Evolutionary conservation across 495 filamentous ascomycete genomes (phyloP).

Genomic region (Penicillium parvum): DNA sequence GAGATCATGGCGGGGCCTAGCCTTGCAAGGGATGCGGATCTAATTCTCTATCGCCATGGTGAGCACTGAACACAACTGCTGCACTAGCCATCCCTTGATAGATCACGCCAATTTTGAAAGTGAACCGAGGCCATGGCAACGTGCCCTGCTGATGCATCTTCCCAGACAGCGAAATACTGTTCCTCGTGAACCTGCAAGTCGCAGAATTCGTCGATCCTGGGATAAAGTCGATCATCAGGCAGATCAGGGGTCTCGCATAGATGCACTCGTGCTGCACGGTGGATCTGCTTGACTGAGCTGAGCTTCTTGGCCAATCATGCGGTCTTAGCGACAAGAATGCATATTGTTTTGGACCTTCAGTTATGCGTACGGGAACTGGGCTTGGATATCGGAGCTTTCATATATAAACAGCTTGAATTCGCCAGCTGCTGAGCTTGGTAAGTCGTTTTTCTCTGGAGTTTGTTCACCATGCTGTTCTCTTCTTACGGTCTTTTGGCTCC

Average conservation of each 20-base stretch:
- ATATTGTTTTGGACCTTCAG: slow-evolving; percentile 10
- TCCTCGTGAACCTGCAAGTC: no score
- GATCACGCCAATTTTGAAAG: slow-evolving; percentile 12
- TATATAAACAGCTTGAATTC: slow-evolving; percentile 11
- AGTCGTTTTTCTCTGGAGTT: background rate
- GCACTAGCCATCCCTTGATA: slow-evolving; percentile 15
- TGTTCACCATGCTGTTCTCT: slow-evolving; percentile 13
- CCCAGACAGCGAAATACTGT: background rate
- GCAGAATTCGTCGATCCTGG: background rate
- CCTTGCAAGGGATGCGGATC: slow-evolving; percentile 15
- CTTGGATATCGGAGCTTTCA: slow-evolving; percentile 2
- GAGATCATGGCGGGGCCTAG: background rate
- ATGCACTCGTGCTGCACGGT: slow-evolving; percentile 8
- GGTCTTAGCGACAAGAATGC: slow-evolving; percentile 11
- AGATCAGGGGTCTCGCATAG: slow-evolving; percentile 16
- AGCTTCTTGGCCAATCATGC: slow-evolving; percentile 18
- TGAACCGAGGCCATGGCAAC: slow-evolving; percentile 9
- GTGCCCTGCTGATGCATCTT: background rate
- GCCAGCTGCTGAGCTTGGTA: background rate
- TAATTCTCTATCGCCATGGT: background rate
- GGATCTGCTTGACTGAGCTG: slow-evolving; percentile 7
- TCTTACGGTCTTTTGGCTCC: slow-evolving; percentile 5
- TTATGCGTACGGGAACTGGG: slow-evolving; percentile 10
- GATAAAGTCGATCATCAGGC: slow-evolving; percentile 19
- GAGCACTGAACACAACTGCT: background rate